Base-by-base conservation (phyloP, 2,329 filamentous ascomycete species). In the Cordyceps javanica region DNA sequence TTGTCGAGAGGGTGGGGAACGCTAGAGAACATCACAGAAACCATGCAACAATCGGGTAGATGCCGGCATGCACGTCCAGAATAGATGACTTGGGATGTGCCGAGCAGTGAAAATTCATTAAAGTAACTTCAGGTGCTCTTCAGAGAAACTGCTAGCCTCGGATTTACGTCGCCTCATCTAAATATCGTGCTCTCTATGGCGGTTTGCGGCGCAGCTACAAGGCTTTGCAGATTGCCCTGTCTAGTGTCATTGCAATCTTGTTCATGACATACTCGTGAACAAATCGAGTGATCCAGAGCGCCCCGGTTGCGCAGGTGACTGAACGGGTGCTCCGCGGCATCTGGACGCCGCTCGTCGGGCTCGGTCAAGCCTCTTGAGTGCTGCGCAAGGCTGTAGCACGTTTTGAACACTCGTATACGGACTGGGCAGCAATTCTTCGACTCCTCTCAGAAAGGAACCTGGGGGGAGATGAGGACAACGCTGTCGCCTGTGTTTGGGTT, bases 381-480 rank as follows among this genome's bases (percentile, higher is more conserved):
- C 26, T 42, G 19, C n/a, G 2, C n/a, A 9, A n/a, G 1, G 10
- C 39, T n/a, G 38, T 21, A 16, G 14, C 50, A 21, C 26, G 26
- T 25, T 14, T 14, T 16, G 38, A n/a, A 32, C 50, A 32, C 6
- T 48, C 45, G n/a, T 26, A 13, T 2, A 25, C 28, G 19, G 21
- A 38, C 16, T 55, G 41, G 4, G 10, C 41, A 14, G 7, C 8
- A 23, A 3, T 26, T 10, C 28, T 16, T 19, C 13, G 1, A 5
- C 11, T 6, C 41, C 32, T 23, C 57, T 68, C 65, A 77, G 62
- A 75, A 73, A 1, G 76, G 73, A 42, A 72, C 78, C 64, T 83
- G 81, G 14, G 86, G 86, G 56, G 86, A 88, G 65, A 88, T 87
- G 66, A 89, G 77, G 60, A 89, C 85, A 55, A 90, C 87, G 59